A percentile compares a stretch with the other conserved stretches of the same genome.
Conservation (phyloP, 1,284 basidiomycete genomes). For the Ganoderma sinense region DNA sequence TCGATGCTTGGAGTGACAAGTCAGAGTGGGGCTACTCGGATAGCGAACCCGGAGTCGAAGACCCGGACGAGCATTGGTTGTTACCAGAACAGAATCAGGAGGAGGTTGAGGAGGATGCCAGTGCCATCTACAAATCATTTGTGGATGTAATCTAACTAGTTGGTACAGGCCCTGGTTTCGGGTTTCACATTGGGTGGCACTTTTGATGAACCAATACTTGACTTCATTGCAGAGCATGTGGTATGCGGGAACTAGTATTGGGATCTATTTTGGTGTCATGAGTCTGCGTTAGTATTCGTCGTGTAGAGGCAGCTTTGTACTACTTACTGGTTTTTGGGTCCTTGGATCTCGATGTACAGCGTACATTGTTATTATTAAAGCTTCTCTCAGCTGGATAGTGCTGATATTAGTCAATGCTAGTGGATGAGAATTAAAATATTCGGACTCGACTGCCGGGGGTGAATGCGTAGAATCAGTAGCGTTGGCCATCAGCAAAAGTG, state of each 20-base stretch:
- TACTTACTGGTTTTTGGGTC: too few species aligned
- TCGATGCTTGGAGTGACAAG: neutral
- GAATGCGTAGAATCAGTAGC: too few species aligned
- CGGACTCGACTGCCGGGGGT: too few species aligned
- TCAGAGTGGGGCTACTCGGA: conserved; percentile 1
- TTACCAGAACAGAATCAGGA: neutral
- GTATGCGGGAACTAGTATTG: neutral
- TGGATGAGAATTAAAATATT: too few species aligned
- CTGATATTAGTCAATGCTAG: too few species aligned
- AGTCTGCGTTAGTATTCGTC: too few species aligned
- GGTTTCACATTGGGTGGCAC: neutral
- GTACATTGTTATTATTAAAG: too few species aligned
- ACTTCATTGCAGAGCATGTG: neutral
- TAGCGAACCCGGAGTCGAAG: neutral
- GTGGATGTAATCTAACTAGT: neutral
- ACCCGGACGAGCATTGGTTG: neutral
- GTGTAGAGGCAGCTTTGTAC: too few species aligned
- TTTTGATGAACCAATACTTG: neutral
- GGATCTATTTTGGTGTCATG: neutral
- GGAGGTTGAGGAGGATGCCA: neutral
- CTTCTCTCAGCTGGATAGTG: too few species aligned
- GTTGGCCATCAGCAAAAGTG: too few species aligned
- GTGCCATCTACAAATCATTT: too few species aligned
- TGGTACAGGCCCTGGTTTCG: neutral
- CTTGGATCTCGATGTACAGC: too few species aligned